These are phyloP conservation scores for Ceratocystis papillata DNA, from an alignment of 2,329 filamentous ascomycete genomes.

Conservation along the genomic window DNA sequence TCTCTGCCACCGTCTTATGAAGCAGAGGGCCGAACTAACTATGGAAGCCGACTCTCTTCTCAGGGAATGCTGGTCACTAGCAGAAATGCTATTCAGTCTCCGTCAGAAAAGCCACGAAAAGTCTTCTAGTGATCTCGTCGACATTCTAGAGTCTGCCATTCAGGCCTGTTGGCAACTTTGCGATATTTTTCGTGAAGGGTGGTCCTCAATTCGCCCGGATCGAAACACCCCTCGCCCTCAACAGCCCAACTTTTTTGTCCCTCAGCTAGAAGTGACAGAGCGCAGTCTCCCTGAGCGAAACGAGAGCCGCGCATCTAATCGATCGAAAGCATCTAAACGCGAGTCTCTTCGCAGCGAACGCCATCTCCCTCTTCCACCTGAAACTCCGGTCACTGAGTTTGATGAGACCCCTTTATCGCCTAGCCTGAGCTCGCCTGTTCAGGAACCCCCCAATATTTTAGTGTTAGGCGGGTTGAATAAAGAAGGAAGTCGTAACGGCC, in stretches of 20 bases:
- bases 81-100: conserved; percentile 86
- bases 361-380: conserved; percentile 41
- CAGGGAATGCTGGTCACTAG: conserved; percentile 76
- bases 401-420: conserved; percentile 80
- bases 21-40: conserved; percentile 66
- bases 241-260: conserved; percentile 59
- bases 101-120: conserved; percentile 62
- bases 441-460: conserved; percentile 71
- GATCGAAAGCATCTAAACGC: conserved; percentile 44
- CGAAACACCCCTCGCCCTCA: conserved; percentile 73
- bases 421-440: conserved; percentile 54
- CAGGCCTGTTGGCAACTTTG: conserved; percentile 93
- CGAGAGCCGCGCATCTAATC: conserved; percentile 39
- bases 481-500: conserved; percentile 48
- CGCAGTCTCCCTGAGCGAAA: conserved; percentile 17
- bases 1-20: conserved; percentile 90
- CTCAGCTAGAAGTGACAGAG: conserved; percentile 36
- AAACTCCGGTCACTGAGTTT: conserved; percentile 91
- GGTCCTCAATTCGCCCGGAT: conserved; percentile 79
- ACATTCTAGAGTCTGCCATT: conserved; percentile 74
- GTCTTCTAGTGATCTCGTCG: conserved; percentile 54
- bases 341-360: conserved; percentile 36
- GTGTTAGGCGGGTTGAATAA: conserved; percentile 59
- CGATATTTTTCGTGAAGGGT: conserved; percentile 84
- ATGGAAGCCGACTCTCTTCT: conserved; percentile 77